phyloP scores from a whole-genome alignment of 1,284 basidiomycete species.

The Tremellales sp. region DNA sequence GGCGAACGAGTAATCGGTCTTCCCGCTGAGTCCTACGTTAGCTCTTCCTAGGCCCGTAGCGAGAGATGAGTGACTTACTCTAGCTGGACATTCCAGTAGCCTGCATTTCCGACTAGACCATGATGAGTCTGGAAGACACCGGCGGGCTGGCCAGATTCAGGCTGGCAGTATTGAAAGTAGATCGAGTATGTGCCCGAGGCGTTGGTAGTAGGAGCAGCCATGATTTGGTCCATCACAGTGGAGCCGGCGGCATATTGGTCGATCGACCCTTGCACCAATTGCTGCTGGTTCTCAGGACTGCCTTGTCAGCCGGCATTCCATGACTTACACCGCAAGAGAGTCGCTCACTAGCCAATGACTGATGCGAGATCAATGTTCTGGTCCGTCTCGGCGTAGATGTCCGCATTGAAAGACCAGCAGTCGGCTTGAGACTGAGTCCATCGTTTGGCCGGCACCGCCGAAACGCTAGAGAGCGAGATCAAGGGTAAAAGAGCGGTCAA shows the following conservation, averaged over 20 bases:
- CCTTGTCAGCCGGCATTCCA: neutral
- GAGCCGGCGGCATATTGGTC: constrained; percentile 11
- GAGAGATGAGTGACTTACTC: constrained; percentile 14
- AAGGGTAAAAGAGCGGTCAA: no score
- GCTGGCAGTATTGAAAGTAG: constrained; percentile 18
- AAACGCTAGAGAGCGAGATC: no score
- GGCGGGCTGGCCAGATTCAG: constrained; percentile 5
- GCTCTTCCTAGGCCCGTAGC: neutral
- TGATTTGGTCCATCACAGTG: constrained; percentile 13
- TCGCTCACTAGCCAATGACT: constrained; percentile 11
- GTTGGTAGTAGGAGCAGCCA: constrained; percentile 7
- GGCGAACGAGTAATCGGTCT: constrained; percentile 25
- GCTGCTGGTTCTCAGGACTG: constrained; percentile 14
- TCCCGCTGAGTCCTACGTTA: constrained; percentile 4
- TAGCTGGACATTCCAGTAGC: constrained; percentile 28
- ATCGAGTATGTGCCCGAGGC: constrained; percentile 15
- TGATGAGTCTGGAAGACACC: constrained; percentile 16
- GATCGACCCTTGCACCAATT: constrained; percentile 6
- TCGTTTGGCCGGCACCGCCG: no score
- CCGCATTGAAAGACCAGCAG: constrained; percentile 12
- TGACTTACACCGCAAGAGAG: neutral
- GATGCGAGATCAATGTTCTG: constrained; percentile 14
- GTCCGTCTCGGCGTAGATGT: constrained; percentile 10
- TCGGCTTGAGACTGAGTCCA: neutral
- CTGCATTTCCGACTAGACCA: constrained; percentile 22